Base-by-base conservation (phyloP, 352 stramenopile genomes). In the Thraustotheca clavata region DNA sequence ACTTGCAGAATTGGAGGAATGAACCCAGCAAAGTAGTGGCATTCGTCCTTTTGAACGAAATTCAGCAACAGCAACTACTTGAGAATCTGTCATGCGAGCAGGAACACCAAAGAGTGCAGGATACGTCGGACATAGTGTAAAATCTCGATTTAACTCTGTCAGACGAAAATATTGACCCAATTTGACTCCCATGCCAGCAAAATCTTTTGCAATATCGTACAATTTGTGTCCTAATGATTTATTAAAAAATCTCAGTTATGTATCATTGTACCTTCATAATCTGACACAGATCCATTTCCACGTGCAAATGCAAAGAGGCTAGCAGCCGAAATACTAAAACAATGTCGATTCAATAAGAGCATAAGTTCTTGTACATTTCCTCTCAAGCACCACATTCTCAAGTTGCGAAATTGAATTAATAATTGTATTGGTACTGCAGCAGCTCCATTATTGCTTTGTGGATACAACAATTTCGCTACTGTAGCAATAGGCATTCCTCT, bases 21-120 rank as follows among this genome's bases (percentile, higher is more conserved):
- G 80, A 11, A 90, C 80, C 59, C 86, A 96, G 35, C 76, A 90
- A 57, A 84, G 91, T 50, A 94, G 86, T 0, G 86, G 86, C 11
- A 96, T 60, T 6, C 88, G 79, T 0, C 83, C 76, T 43, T 93
- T 93, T 18, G 83, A 91, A 3, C 88, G 80, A 40, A 91, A 96
- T 41, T 77, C 76, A 1, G 86, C 87, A 6, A 91, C 83, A 7
- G 68, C 80, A 0, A 62, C 43, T 7, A 95, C 73, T 36, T 91
- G 79, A 7, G 68, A 43, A 62, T 96, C 85, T 12, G 68, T 88
- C 4, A 86, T 71, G 22, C 71, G 52, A 7, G 77, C 63, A 2
- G 87, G 87, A 11, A 95, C 84, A 14, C 92, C 79, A 50, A 96
- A 61, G 22, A 84, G 65, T 47, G 69, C 69, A 1, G 87, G 84